A percentile compares a stretch with the other conserved stretches of the same genome.
Evolutionary conservation across 2,329 filamentous ascomycete species (phyloP).

Genomic region (Apiospora koreana): DNA sequence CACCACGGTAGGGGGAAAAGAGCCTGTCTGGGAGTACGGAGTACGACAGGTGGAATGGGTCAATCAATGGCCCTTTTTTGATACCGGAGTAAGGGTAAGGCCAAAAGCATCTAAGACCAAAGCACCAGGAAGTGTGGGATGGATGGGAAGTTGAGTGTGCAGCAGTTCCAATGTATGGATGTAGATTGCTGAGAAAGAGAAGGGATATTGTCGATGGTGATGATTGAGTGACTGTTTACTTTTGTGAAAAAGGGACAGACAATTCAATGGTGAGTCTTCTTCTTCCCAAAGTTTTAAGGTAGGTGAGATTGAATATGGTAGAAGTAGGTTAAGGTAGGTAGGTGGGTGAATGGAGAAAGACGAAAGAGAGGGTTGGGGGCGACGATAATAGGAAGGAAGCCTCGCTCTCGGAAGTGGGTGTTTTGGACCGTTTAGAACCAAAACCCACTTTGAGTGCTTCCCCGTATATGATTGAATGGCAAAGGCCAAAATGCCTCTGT

Average conservation of each 20-base stretch:
- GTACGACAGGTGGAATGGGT: neutral
- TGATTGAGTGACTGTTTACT: neutral
- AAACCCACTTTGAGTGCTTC: slow-evolving; percentile 1
- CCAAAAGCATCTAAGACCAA: slow-evolving; percentile 2
- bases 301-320: slow-evolving; percentile 11
- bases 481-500: slow-evolving; percentile 3
- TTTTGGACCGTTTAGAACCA: slow-evolving; percentile 2
- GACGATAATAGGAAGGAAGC: slow-evolving; percentile 9
- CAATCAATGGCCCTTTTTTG: slow-evolving; percentile 7
- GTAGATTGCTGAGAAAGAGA: neutral
- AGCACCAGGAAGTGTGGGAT: neutral
- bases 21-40: neutral
- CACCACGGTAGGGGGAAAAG: neutral
- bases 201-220: neutral
- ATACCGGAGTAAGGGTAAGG: neutral
- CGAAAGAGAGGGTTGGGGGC: slow-evolving; percentile 15
- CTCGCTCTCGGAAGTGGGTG: slow-evolving; percentile 4
- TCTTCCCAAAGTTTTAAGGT: neutral
- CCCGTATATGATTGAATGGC: slow-evolving; percentile 4
- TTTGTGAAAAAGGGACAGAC: neutral
- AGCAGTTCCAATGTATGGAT: neutral
- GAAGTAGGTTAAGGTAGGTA: neutral
- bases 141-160: neutral
- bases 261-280: neutral
- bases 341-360: slow-evolving; percentile 17